Evolutionary conservation across 805 yeast genomes (phyloP).

Genomic region (Lachancea thermotolerans): DNA sequence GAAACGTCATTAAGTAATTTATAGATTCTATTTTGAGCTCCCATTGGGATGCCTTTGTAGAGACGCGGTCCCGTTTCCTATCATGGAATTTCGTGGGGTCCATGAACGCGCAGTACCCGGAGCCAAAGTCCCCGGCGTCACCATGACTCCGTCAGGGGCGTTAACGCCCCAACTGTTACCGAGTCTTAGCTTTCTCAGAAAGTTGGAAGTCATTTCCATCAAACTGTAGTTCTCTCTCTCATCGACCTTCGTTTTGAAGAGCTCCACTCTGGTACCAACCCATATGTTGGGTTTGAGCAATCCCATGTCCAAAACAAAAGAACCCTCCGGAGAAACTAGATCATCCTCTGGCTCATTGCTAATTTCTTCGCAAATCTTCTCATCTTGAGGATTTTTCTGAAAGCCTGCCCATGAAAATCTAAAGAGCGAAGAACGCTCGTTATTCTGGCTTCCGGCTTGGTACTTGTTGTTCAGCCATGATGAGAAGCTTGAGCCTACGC

Average conservation of each 20-base stretch:
- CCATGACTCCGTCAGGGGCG: conserved; percentile 10
- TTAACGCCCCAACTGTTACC: conserved; percentile 23
- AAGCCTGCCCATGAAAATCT: conserved; percentile 33
- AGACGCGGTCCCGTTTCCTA: conserved; percentile 8
- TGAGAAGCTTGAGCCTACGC: conserved; percentile 45
- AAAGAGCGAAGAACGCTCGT: conserved; percentile 38
- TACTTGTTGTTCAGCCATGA: conserved; percentile 45
- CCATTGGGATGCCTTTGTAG: conserved; percentile 8
- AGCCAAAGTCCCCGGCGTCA: conserved; percentile 7
- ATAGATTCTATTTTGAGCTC: neutral
- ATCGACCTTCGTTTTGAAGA: conserved; percentile 42
- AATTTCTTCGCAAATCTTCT: conserved; percentile 15
- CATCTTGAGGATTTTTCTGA: conserved; percentile 18
- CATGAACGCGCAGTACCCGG: conserved; percentile 15
- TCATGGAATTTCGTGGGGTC: conserved; percentile 16
- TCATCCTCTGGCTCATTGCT: conserved; percentile 8
- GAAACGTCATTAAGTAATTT: no score
- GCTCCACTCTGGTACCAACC: conserved; percentile 42
- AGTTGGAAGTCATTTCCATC: conserved; percentile 35
- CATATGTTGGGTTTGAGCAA: conserved; percentile 42
- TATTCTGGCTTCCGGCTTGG: conserved; percentile 63
- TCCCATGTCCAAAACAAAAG: conserved; percentile 27
- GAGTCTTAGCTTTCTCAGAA: conserved; percentile 34
- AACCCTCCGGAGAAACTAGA: neutral
- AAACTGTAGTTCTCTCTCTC: conserved; percentile 37